Evolutionary conservation across 1,139 yeast genomes (phyloP), one percentile per base, ranked within the genome.

Genomic region (Nakaseomyces glabratus): DNA sequence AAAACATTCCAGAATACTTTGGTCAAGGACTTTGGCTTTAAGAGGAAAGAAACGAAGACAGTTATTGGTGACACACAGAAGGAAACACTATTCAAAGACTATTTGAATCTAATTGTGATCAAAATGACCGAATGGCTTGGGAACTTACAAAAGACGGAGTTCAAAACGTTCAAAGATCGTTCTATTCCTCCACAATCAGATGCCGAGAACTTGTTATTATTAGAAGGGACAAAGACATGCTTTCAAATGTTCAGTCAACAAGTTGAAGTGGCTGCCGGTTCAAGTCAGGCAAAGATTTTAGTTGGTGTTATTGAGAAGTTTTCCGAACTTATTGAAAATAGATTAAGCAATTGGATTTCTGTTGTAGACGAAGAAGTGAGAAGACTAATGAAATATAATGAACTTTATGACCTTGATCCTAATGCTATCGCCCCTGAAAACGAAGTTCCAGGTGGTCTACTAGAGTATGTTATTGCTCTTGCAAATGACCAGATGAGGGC

Each of bases 401-500:
- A 48, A 35, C 40, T 56, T 36, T 52, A 50, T 39, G 52, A 47
- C 35, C 31, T 61, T 29, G 55, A 64, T 47, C 61, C 59, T 35
- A 55, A 56, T 46, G 62, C 62, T 10, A 70, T 68, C 32, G 65
- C 69, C 35, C 63, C 68, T 21, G 66, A 66, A 11, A 65, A 66
- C n/a, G 67, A 70, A 19, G 76, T 84, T 1, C 76, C 78, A 24
- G 88, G 82, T 20, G 94, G 95, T 2, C 63, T 85, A 31, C 67
- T 81, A 28, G 95, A 86, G 51, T 86, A 86, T 55, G 63, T 82
- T 38, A 71, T 82, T 19, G 95, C 95, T 0, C 67, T 84, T 22
- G 93, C 93, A 2, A 86, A 86, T 41, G 93, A 82, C 57, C 95
- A 85, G 56, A 81, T 85, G 60, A 76, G 82, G 47, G 82, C 88